Percentiles rank a stretch among this genome's conserved stretches.
Evolutionary conservation across 495 filamentous ascomycete genomes (phyloP).

Genomic region (Margaritispora aquatica): DNA sequence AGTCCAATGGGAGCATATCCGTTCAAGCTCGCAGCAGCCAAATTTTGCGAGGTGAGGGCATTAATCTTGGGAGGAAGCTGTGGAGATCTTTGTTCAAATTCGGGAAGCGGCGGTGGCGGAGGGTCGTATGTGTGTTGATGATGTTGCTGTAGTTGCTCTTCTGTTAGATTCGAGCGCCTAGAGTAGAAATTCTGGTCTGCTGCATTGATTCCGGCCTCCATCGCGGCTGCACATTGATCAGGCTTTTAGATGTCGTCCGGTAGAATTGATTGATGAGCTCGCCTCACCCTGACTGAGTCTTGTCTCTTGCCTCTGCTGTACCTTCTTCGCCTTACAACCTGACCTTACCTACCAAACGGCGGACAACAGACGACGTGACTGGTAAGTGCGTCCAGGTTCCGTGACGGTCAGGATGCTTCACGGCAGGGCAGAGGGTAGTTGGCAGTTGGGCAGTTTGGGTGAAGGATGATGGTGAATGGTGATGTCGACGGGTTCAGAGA

Average conservation of each 20-base stretch:
- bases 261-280: background rate
- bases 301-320: slow-evolving; percentile 3
- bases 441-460: background rate
- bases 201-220: slow-evolving; percentile 23
- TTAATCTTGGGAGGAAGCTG: slow-evolving; percentile 18
- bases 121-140: slow-evolving; percentile 6
- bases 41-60: slow-evolving; percentile 18
- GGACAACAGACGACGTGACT: background rate
- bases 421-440: background rate
- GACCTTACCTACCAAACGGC: background rate
- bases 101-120: slow-evolving; percentile 12
- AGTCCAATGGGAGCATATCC: slow-evolving; percentile 10
- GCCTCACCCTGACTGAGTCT: background rate
- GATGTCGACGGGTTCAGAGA: background rate
- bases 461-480: background rate
- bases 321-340: background rate
- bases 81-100: slow-evolving; percentile 13
- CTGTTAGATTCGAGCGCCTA: slow-evolving; percentile 14
- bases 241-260: slow-evolving; percentile 6
- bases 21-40: slow-evolving; percentile 17
- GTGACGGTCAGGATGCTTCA: background rate
- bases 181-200: slow-evolving; percentile 26
- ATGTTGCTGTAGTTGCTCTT: slow-evolving; percentile 7
- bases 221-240: slow-evolving; percentile 22
- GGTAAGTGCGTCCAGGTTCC: background rate